A percentile compares a stretch with the other conserved stretches of the same genome.
These are phyloP conservation scores for Claviceps purpurea DNA, from an alignment of 2,329 filamentous ascomycete genomes.

Conservation along the genomic window DNA sequence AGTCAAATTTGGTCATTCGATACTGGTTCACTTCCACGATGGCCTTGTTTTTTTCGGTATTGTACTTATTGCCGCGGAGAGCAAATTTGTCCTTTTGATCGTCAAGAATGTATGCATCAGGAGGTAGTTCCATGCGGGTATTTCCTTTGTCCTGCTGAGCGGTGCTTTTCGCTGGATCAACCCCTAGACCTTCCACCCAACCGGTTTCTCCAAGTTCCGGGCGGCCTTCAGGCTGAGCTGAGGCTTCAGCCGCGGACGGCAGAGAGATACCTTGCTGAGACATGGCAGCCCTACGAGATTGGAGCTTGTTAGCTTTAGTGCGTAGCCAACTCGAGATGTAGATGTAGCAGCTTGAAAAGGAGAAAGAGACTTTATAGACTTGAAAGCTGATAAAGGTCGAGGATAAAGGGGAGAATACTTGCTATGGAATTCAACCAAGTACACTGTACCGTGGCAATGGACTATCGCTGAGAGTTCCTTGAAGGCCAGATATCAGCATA, in stretches of 20 bases:
- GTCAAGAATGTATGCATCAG: slow-evolving; percentile 37
- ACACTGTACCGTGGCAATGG: background rate
- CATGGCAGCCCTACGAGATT: slow-evolving; percentile 11
- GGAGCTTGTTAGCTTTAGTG: background rate
- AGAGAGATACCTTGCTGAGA: slow-evolving; percentile 20
- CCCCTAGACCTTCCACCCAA: slow-evolving; percentile 23
- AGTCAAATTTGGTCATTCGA: slow-evolving; percentile 45
- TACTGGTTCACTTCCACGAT: slow-evolving; percentile 60
- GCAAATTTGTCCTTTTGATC: slow-evolving; percentile 22
- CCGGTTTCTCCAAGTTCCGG: slow-evolving; percentile 7
- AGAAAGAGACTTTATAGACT: background rate
- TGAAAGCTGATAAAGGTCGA: too few species aligned
- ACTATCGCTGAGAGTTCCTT: background rate
- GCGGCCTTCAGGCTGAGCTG: too few species aligned
- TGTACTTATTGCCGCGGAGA: slow-evolving; percentile 30
- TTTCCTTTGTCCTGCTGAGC: slow-evolving; percentile 20
- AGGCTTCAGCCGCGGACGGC: slow-evolving; percentile 3
- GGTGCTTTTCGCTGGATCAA: slow-evolving; percentile 28
- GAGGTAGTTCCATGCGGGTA: slow-evolving; percentile 42
- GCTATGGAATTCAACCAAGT: background rate
- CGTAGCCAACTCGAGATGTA: background rate
- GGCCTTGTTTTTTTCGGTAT: slow-evolving; percentile 41
- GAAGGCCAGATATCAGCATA: background rate
- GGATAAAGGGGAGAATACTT: background rate
- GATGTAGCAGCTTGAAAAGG: background rate